A percentile compares a stretch with the other conserved stretches of the same genome.
Evolutionary conservation across 2,329 filamentous ascomycete species (phyloP).

Genomic region (Monascus ruber): DNA sequence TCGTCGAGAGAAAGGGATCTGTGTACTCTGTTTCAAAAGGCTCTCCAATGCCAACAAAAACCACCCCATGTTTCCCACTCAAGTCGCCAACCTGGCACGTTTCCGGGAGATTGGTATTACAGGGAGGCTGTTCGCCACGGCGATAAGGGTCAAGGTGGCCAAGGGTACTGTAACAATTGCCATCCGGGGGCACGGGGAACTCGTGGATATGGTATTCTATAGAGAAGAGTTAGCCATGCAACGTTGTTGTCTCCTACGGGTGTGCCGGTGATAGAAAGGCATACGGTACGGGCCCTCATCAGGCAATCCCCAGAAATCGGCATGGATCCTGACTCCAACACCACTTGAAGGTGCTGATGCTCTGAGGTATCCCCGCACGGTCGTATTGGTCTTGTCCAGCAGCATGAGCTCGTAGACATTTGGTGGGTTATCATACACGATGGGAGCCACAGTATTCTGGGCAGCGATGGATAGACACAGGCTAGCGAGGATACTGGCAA

Average conservation of each 20-base stretch:
- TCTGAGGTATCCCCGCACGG: slow-evolving; percentile 43
- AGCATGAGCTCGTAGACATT: slow-evolving; percentile 48
- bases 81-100: slow-evolving; percentile 69
- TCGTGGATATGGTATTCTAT: slow-evolving; percentile 62
- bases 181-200: slow-evolving; percentile 49
- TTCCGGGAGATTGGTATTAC: slow-evolving; percentile 45
- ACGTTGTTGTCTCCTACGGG: slow-evolving; percentile 1
- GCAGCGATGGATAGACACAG: not conserved
- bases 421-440: slow-evolving; percentile 45
- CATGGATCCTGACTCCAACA: slow-evolving; percentile 44
- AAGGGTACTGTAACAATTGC: slow-evolving; percentile 59
- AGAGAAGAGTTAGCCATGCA: slow-evolving; percentile 6
- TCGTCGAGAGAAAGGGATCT: slow-evolving; percentile 41
- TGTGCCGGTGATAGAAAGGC: slow-evolving; percentile 13
- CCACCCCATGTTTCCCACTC: slow-evolving; percentile 59
- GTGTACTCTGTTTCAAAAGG: slow-evolving; percentile 26
- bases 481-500: not conserved
- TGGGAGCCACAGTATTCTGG: slow-evolving; percentile 37
- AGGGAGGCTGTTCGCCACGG: slow-evolving; percentile 51
- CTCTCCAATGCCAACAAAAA: slow-evolving; percentile 35
- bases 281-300: slow-evolving; percentile 48
- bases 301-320: slow-evolving; percentile 50
- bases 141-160: slow-evolving; percentile 61
- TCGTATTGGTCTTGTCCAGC: slow-evolving; percentile 43
- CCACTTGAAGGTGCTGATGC: slow-evolving; percentile 39